phyloP scores from a whole-genome alignment of 805 yeast species.

The Wickerhamia fluorescens region DNA sequence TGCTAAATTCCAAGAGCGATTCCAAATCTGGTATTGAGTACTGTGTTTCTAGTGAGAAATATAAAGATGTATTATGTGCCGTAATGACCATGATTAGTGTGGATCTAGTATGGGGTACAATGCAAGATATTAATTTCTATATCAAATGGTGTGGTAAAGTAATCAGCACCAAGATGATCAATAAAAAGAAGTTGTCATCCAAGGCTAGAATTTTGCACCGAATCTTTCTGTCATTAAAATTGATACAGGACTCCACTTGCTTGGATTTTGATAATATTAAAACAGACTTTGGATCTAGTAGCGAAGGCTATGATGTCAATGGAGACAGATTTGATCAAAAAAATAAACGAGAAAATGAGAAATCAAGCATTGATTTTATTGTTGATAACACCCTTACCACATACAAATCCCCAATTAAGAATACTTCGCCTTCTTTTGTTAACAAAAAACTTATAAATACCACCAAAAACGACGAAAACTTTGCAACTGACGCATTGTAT shows the following conservation, averaged over 20 bases:
- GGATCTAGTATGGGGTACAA: constrained; percentile 86
- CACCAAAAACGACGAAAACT: constrained; percentile 47
- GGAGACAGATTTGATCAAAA: constrained; percentile 26
- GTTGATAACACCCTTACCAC: constrained; percentile 9
- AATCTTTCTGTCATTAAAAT: constrained; percentile 65
- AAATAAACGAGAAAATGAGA: no score
- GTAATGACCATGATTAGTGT: constrained; percentile 81
- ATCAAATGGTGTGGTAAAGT: constrained; percentile 71
- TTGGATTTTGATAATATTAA: constrained; percentile 27
- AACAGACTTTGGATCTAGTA: constrained; percentile 23
- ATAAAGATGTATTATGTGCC: constrained; percentile 79
- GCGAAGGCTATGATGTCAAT: constrained; percentile 29
- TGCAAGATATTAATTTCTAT: constrained; percentile 76
- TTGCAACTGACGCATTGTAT: constrained; percentile 74
- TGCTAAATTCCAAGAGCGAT: constrained; percentile 33
- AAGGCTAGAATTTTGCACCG: constrained; percentile 76
- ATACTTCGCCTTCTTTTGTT: constrained; percentile 33
- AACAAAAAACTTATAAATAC: constrained; percentile 37
- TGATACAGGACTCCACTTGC: constrained; percentile 73
- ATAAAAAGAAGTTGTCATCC: constrained; percentile 57
- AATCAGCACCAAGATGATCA: constrained; percentile 59
- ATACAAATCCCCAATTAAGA: constrained; percentile 5
- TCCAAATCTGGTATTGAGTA: constrained; percentile 35
- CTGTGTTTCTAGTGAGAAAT: constrained; percentile 50
- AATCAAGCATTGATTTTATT: constrained; percentile 20